A percentile compares a stretch with the other conserved stretches of the same genome.
Evolutionary conservation across 345 rosid species (phyloP).

Genomic region (Lepidium aucheri): DNA sequence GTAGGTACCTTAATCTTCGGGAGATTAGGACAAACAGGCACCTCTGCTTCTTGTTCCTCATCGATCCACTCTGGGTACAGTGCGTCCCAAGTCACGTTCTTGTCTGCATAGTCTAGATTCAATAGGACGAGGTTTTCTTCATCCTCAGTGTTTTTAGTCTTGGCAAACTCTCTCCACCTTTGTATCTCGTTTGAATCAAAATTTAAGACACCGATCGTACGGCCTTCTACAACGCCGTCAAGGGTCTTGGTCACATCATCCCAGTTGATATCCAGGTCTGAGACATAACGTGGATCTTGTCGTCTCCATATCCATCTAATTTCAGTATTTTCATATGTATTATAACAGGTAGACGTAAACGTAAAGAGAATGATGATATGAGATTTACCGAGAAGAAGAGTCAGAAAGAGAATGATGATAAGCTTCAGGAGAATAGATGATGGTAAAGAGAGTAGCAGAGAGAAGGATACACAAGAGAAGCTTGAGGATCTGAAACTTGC

Average conservation of each 20-base stretch:
- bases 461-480: slow-evolving; percentile 48
- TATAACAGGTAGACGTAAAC: background rate
- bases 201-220: slow-evolving; percentile 70
- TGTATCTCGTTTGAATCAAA: slow-evolving; percentile 53
- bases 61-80: slow-evolving; percentile 96
- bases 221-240: slow-evolving; percentile 38
- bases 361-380: slow-evolving; percentile 31
- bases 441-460: slow-evolving; percentile 45
- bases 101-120: slow-evolving; percentile 37
- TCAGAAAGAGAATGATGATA: slow-evolving; percentile 33
- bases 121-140: slow-evolving; percentile 26
- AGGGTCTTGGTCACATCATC: slow-evolving; percentile 50
- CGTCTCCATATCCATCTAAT: slow-evolving; percentile 62
- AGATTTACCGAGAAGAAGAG: slow-evolving; percentile 30
- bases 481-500: slow-evolving; percentile 56
- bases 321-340: background rate
- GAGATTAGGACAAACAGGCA: slow-evolving; percentile 62
- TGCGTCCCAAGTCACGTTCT: slow-evolving; percentile 70
- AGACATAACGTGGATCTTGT: slow-evolving; percentile 51
- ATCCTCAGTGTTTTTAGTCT: slow-evolving; percentile 30
- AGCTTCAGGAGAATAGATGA: slow-evolving; percentile 49
- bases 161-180: slow-evolving; percentile 56
- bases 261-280: slow-evolving; percentile 56
- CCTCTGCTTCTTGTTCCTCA: slow-evolving; percentile 85
- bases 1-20: slow-evolving; percentile 64